Conservation (phyloP, 495 filamentous ascomycete species). For the Penicillium cosmopolitanum region DNA sequence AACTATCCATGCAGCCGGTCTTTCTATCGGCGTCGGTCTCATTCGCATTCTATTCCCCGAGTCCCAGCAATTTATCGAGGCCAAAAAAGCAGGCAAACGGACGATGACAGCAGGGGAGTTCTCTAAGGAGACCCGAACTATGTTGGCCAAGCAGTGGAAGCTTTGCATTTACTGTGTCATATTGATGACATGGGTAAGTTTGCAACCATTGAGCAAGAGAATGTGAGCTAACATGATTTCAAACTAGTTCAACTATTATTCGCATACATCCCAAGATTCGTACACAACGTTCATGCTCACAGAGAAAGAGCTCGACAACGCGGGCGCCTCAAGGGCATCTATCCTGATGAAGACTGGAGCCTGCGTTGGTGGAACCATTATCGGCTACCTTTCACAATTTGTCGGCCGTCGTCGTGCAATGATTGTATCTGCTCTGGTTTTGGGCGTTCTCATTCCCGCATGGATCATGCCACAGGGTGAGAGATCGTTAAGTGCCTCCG, state of each 20-base stretch:
- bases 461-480: slow-evolving; percentile 70
- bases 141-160: slow-evolving; percentile 70
- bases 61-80: slow-evolving; percentile 69
- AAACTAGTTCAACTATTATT: slow-evolving; percentile 56
- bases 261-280: slow-evolving; percentile 71
- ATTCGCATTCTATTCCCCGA: slow-evolving; percentile 70
- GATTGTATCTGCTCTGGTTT: slow-evolving; percentile 60
- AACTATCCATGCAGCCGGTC: slow-evolving; percentile 41
- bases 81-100: slow-evolving; percentile 55
- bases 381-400: slow-evolving; percentile 73
- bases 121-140: slow-evolving; percentile 62
- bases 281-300: slow-evolving; percentile 77
- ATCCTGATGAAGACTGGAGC: slow-evolving; percentile 76
- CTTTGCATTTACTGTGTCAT: slow-evolving; percentile 71
- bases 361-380: slow-evolving; percentile 72
- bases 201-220: neutral
- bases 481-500: slow-evolving; percentile 60
- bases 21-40: slow-evolving; percentile 66
- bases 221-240: neutral
- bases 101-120: slow-evolving; percentile 55
- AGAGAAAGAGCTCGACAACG: slow-evolving; percentile 65
- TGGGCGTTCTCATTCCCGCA: slow-evolving; percentile 63
- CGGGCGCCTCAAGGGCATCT: slow-evolving; percentile 63
- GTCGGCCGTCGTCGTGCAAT: slow-evolving; percentile 71
- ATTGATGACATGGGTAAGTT: slow-evolving; percentile 70